Base-by-base conservation (phyloP, 2,329 filamentous ascomycete species). In the Monilinia fructigena region DNA sequence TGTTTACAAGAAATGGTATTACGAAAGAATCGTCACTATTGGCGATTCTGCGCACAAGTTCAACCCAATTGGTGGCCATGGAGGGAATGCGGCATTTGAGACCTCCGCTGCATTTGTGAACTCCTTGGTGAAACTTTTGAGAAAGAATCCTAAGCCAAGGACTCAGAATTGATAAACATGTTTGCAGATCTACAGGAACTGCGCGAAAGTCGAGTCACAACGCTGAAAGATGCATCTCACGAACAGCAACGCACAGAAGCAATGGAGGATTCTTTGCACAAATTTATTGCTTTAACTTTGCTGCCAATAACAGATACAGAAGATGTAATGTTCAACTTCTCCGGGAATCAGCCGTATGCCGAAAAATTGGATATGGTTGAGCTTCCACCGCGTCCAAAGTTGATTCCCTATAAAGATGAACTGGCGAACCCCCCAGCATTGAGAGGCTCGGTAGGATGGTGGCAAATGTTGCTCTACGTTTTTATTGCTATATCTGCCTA, bases 1-100 rank as follows among this genome's bases (percentile, higher is more conserved):
- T 16, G 56, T 79, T 1, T 75, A 79, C n/a, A 68, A 76, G 14
- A 73, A 75, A 47, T 81, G 79, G 77, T 74, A 78, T 60, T 79
- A 75, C 53, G 73, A 75, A 14, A 72, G 80, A 12, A 76, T 79
- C 3, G 73, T 81, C 8, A 60, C 42, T 2, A 53, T 70, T 31
- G 66, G 68, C 1, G 66, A 68, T 61, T 64, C 68, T 10, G 64
- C 62, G 0, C 68, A 71, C 18, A 62, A 67, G 52, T 64, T 66
- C 16, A 68, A 65, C 3, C 40, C 64, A 11, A 66, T 61, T 38
- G 56, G 23, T 5, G 64, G 64, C 6, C 64, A 61, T 14, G 58
- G 56, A 12, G 64, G 50, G 0, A 66, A 63, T 26, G 18, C 28
- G 2, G 48, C 56, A 1, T 54, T 55, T 2, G 64, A 62, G 35